These are phyloP conservation scores for Middelhovenomyces tepae DNA, from an alignment of 805 yeast species.

Conservation along the genomic window DNA sequence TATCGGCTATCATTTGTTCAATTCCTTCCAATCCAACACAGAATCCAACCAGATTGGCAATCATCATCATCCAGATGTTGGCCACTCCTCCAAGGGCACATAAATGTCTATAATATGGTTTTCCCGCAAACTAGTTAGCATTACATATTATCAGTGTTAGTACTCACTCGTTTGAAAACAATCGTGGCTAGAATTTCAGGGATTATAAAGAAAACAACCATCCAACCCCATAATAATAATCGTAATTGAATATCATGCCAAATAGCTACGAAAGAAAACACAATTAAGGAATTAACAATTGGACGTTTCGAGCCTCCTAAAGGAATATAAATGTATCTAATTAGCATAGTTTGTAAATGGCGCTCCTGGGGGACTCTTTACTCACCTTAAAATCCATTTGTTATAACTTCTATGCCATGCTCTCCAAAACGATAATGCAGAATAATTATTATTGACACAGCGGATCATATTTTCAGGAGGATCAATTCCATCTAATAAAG, in stretches of 20 bases:
- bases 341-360: no score
- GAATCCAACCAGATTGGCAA: constrained; percentile 91
- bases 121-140: constrained; percentile 28
- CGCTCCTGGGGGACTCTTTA: no score
- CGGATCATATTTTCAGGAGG: constrained; percentile 98
- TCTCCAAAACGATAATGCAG: constrained; percentile 95
- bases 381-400: constrained; percentile 78
- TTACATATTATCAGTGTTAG: no score
- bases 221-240: constrained; percentile 92
- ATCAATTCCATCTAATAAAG: constrained; percentile 83
- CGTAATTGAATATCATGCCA: constrained; percentile 97
- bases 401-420: constrained; percentile 97
- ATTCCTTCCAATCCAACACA: constrained; percentile 90
- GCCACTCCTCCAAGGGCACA: constrained; percentile 83
- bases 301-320: constrained; percentile 75
- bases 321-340: constrained; percentile 87
- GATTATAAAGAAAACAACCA: constrained; percentile 71
- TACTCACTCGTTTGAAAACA: no score
- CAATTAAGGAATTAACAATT: constrained; percentile 67
- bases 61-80: constrained; percentile 97
- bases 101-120: constrained; percentile 68
- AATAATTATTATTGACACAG: constrained; percentile 88
- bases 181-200: constrained; percentile 71
- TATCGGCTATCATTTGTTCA: constrained; percentile 48
- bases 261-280: constrained; percentile 89